phyloP scores from a whole-genome alignment of 2,329 filamentous ascomycete species.

The Fusarium haematococcum region DNA sequence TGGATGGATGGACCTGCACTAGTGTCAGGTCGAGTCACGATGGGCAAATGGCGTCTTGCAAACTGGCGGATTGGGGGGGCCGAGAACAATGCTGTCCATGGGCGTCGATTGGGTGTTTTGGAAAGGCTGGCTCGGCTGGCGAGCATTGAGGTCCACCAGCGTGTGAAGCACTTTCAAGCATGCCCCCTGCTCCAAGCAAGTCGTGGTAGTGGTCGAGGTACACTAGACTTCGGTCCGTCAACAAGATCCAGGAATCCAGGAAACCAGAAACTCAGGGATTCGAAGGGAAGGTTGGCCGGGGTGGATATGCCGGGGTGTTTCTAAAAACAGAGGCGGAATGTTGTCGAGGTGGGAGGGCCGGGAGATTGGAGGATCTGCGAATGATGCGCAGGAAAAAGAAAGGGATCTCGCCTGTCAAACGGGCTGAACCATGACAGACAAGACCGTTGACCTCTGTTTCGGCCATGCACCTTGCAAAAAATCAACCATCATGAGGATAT shows the following conservation, averaged over 20 bases:
- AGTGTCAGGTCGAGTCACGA: conserved; percentile 38
- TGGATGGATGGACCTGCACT: conserved; percentile 45
- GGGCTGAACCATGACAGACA: background rate
- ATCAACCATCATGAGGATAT: conserved; percentile 14
- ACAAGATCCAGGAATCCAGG: conserved; percentile 6
- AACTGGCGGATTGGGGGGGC: conserved; percentile 25
- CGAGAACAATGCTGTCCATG: conserved; percentile 21
- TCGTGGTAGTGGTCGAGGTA: conserved; percentile 3
- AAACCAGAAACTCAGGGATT: conserved; percentile 9
- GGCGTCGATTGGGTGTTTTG: conserved; percentile 14
- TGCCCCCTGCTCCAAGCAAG: conserved; percentile 10
- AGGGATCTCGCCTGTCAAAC: conserved; percentile 28
- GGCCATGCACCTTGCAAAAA: conserved; percentile 22
- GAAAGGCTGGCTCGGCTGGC: conserved; percentile 3
- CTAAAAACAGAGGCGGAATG: conserved; percentile 41
- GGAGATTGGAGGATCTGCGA: conserved; percentile 43
- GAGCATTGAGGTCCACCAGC: conserved; percentile 9
- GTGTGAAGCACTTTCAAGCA: conserved; percentile 15
- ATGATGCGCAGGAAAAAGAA: conserved; percentile 25
- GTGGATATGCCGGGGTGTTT: conserved; percentile 25
- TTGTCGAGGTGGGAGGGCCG: conserved; percentile 18
- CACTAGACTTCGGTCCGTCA: conserved; percentile 8
- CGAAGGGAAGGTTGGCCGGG: conserved; percentile 18
- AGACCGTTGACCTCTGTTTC: conserved; percentile 6
- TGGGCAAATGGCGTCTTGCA: conserved; percentile 34